These are phyloP conservation scores for Cladophialophora psammophila DNA, from an alignment of 2,329 filamentous ascomycete species.

Conservation along the genomic window DNA sequence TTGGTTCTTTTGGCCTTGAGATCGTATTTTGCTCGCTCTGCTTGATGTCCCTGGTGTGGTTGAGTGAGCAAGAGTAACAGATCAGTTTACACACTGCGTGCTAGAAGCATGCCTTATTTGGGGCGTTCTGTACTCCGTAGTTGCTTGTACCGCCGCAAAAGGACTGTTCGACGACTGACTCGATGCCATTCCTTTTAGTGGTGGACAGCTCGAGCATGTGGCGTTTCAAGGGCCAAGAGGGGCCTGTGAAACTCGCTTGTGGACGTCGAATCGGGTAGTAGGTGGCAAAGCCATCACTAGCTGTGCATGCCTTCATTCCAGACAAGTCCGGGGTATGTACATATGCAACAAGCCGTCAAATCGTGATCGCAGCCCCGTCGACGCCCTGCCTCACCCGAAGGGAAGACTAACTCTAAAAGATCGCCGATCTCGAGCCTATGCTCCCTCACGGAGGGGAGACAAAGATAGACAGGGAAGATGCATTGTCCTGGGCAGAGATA, in stretches of 20 bases:
- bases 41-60: not conserved
- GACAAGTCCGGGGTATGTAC: not conserved
- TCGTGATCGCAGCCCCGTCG: not conserved
- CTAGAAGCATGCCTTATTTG: not conserved
- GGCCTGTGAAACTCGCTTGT: not conserved
- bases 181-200: not conserved
- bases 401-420: not conserved
- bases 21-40: not conserved
- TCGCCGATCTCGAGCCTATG: not conserved
- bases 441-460: not conserved
- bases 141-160: not conserved
- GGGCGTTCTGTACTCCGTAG: not conserved
- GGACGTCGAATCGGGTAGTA: not conserved
- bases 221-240: too few species aligned
- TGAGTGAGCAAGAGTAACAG: too few species aligned
- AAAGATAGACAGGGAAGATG: not conserved
- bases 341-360: conserved; percentile 1
- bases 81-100: too few species aligned
- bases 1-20: not conserved
- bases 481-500: not conserved
- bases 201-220: not conserved
- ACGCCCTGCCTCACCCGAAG: conserved; percentile 1
- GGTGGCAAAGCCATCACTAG: not conserved
- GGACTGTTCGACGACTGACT: not conserved
- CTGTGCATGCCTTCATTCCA: not conserved